Evolutionary conservation across 148 eudicot species (phyloP), one percentile per base, ranked within the genome.

Genomic region (Vaccinium corymbosum): DNA sequence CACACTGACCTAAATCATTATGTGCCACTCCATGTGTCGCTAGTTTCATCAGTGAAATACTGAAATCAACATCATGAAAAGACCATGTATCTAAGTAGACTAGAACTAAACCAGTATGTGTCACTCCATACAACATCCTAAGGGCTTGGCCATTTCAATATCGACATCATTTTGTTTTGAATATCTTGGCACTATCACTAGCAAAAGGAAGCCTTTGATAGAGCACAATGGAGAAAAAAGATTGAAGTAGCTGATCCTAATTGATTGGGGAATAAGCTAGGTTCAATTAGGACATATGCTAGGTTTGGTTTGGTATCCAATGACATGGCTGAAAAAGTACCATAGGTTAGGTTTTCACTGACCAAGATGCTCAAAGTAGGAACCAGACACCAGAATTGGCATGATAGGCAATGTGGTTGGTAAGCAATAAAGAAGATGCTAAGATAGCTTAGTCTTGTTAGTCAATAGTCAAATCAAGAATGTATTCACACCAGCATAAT

Each of bases 301-400:
- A 29, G 35, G 35, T 66, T 66, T 66, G 68, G 68, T 62, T 62
- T 62, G 68, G 16, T 66, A 66, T 66, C 15, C 35, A 27, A 61
- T n/a, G 68, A 61, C 0, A 7, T 25, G 42, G 73, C 73, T 22
- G 29, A 22, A 22, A 12, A 15, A 27, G 38, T 27, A 25, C 17
- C 32, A 1, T 22, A 27, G 12, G 2, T 68, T 27, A 68, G 16
- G 38, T 13, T 27, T 25, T 62, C 70, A 62, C 22, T 62, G 29
- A 62, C 38, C 73, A 68, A 27, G 73, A 68, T 64, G 29, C 5
- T 22, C 71, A 29, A 64, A n/a, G 29, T 68, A 68, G 35, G 38
- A 68, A 27, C 35, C 73, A 68, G 73, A 27, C 73, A 27, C 73
- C 73, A 29, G 73, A 29, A 68, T 68, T 68, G 73, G 73, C 38